These are phyloP conservation scores for Lophiotrema nucula DNA, from an alignment of 495 filamentous ascomycete genomes.

Conservation along the genomic window DNA sequence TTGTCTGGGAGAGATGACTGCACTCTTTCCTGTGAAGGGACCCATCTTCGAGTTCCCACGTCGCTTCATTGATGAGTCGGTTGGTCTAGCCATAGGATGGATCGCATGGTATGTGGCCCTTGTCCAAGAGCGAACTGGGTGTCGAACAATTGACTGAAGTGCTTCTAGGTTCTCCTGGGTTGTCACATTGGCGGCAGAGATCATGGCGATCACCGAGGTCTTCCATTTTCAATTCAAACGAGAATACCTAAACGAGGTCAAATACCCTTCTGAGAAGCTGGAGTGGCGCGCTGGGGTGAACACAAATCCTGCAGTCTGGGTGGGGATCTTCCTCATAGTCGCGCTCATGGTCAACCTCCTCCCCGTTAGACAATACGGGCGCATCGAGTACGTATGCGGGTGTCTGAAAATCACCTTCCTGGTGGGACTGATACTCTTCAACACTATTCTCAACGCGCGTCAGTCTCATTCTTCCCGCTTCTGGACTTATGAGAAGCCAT, in stretches of 20 bases:
- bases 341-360: slow-evolving; percentile 45
- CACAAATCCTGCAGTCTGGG: slow-evolving; percentile 47
- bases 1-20: slow-evolving; percentile 52
- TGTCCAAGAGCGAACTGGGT: too few relatives aligned
- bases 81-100: slow-evolving; percentile 53
- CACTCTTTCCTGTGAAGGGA: slow-evolving; percentile 50
- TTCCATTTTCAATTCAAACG: slow-evolving; percentile 47
- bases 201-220: slow-evolving; percentile 44
- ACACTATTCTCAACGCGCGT: slow-evolving; percentile 18
- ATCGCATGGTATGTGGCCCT: slow-evolving; percentile 48
- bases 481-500: slow-evolving; percentile 41
- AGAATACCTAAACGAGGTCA: slow-evolving; percentile 35
- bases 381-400: slow-evolving; percentile 50
- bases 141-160: too few relatives aligned
- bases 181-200: slow-evolving; percentile 42
- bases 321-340: slow-evolving; percentile 42
- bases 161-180: slow-evolving; percentile 39
- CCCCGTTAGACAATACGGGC: slow-evolving; percentile 48
- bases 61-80: slow-evolving; percentile 46
- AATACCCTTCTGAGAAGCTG: slow-evolving; percentile 42
- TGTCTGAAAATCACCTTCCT: slow-evolving; percentile 48
- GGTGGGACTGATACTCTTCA: slow-evolving; percentile 46
- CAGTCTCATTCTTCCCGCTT: slow-evolving; percentile 28
- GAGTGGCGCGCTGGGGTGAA: slow-evolving; percentile 35
- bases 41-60: slow-evolving; percentile 51